Percentiles rank a stretch among this genome's conserved stretches.
phyloP scores from a whole-genome alignment of 164 flowering plant species.

The Macadamia tetraphylla region DNA sequence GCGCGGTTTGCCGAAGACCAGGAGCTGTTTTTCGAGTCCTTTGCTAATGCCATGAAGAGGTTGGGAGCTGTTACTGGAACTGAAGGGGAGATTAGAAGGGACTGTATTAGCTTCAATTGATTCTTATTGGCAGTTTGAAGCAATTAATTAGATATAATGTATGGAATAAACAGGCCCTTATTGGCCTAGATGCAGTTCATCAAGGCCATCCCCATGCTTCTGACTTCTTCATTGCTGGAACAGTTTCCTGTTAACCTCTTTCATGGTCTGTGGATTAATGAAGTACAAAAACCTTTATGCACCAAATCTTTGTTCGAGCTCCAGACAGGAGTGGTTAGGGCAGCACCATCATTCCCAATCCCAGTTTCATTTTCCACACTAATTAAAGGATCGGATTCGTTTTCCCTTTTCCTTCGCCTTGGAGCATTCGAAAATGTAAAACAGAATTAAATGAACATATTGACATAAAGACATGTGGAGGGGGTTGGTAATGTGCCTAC shows the following conservation, averaged over 20 bases:
- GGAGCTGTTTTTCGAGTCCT: too few relatives aligned
- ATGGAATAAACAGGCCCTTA: too few relatives aligned
- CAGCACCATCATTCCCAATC: slow-evolving; percentile 36
- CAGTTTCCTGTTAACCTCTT: neutral
- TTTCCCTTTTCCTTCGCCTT: slow-evolving; percentile 70
- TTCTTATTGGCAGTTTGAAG: too few relatives aligned
- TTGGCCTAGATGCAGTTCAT: slow-evolving; percentile 3
- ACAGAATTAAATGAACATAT: neutral
- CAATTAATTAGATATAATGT: too few relatives aligned
- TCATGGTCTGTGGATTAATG: neutral
- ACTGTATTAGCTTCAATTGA: too few relatives aligned
- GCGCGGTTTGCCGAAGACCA: too few relatives aligned
- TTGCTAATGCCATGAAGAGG: too few relatives aligned
- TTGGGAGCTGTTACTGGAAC: too few relatives aligned
- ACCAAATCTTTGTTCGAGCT: slow-evolving; percentile 65
- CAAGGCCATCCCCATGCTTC: neutral
- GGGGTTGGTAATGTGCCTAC: too few relatives aligned
- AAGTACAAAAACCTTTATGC: slow-evolving; percentile 31
- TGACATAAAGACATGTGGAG: neutral
- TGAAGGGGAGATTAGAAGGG: too few relatives aligned
- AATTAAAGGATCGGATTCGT: slow-evolving; percentile 69
- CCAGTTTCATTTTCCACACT: slow-evolving; percentile 53
- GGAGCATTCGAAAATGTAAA: slow-evolving; percentile 6
- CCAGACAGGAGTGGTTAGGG: slow-evolving; percentile 54
- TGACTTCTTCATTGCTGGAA: neutral